Conservation (phyloP, 768 basidiomycete species). For the Amanita inopinata region DNA sequence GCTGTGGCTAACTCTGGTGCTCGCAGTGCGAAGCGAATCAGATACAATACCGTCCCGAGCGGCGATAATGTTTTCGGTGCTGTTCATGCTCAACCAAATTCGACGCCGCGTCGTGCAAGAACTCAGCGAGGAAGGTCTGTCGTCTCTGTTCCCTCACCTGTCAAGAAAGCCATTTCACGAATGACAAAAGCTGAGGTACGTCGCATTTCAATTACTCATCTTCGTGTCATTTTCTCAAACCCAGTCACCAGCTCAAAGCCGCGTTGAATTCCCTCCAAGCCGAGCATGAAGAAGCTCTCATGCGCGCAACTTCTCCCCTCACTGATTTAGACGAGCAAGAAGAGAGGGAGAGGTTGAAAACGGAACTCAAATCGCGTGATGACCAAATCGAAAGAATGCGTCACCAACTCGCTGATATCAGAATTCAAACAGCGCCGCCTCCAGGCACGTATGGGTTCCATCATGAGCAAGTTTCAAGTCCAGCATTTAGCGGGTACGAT, state of each 20-base stretch:
- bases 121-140: slow-evolving; percentile 11
- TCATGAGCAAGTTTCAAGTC: slow-evolving; percentile 5
- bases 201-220: neutral
- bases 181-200: slow-evolving; percentile 35
- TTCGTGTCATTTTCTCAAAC: neutral
- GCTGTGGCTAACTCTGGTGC: slow-evolving; percentile 17
- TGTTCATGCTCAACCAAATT: slow-evolving; percentile 7
- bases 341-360: slow-evolving; percentile 19
- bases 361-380: slow-evolving; percentile 17
- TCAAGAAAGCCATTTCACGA: slow-evolving; percentile 19
- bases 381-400: slow-evolving; percentile 20
- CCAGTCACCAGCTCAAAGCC: slow-evolving; percentile 18
- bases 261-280: slow-evolving; percentile 18
- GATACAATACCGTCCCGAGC: slow-evolving; percentile 9
- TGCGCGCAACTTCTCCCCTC: slow-evolving; percentile 20
- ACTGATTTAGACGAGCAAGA: slow-evolving; percentile 26
- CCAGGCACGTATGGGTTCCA: neutral
- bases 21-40: slow-evolving; percentile 18
- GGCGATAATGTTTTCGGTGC: slow-evolving; percentile 2
- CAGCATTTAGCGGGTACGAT: slow-evolving; percentile 8
- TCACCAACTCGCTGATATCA: slow-evolving; percentile 15
- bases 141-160: slow-evolving; percentile 5
- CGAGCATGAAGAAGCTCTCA: slow-evolving; percentile 15
- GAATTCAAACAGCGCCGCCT: neutral
- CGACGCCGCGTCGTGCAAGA: slow-evolving; percentile 1